Percentiles rank a stretch among this genome's conserved stretches.
Conservation (phyloP, 169 alveolate genomes). For the Eimeria sp. region DNA sequence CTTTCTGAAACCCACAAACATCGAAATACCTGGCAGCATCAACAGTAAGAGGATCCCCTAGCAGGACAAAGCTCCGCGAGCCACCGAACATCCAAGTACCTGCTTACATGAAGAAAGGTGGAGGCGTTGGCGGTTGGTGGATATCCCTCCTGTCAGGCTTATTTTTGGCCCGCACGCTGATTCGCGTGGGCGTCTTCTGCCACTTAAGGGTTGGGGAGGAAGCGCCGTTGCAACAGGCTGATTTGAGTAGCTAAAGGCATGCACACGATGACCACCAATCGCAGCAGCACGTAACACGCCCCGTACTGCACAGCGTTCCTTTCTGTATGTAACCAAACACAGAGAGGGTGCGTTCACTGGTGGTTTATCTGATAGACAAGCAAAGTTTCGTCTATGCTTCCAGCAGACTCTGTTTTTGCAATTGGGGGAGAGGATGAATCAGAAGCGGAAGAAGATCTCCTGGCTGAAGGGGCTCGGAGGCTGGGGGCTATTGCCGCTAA, state of each 20-base stretch:
- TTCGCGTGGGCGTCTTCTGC: not conserved
- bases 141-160: not conserved
- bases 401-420: conserved; percentile 32
- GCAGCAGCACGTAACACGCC: not conserved
- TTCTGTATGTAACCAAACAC: not conserved
- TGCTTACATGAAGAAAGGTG: not conserved
- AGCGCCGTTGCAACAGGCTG: not conserved
- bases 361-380: not conserved
- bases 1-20: not conserved
- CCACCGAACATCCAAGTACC: not conserved
- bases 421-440: conserved; percentile 68
- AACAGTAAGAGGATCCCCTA: not conserved
- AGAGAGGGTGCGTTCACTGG: not conserved
- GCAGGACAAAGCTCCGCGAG: not conserved
- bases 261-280: not conserved
- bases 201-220: not conserved
- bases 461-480: conserved; percentile 25
- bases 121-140: not conserved
- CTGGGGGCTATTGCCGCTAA: conserved; percentile 57
- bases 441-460: conserved; percentile 44
- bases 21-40: not conserved
- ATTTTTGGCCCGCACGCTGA: not conserved
- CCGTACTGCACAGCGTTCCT: not conserved
- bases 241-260: not conserved
- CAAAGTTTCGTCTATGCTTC: conserved; percentile 15